phyloP scores from a whole-genome alignment of 179 eudicot genomes.

The Beta macrorhiza region DNA sequence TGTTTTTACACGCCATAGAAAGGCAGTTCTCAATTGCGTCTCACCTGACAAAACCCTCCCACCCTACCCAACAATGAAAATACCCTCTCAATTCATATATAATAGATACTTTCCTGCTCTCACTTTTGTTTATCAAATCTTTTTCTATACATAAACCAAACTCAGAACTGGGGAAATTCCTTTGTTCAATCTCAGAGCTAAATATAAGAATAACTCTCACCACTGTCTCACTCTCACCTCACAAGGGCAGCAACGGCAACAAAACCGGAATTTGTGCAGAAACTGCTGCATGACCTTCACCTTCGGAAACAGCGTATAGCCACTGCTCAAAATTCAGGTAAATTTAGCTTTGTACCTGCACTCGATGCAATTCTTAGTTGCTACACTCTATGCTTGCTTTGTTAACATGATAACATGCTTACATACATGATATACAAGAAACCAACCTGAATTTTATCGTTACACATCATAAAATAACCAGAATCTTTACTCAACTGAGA shows the following conservation, averaged over 20 bases:
- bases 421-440: not conserved
- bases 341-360: slow-evolving; percentile 9
- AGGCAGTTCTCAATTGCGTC: not conserved
- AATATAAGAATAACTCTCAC: not conserved
- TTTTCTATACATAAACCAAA: slow-evolving; percentile 1
- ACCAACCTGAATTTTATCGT: not conserved
- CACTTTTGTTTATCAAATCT: slow-evolving; percentile 8
- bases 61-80: slow-evolving; percentile 68
- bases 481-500: not conserved
- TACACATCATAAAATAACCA: slow-evolving; percentile 8
- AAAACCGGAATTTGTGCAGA: slow-evolving; percentile 81
- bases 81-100: slow-evolving; percentile 50
- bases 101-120: not conserved
- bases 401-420: not conserved
- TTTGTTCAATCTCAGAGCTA: not conserved
- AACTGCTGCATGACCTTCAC: slow-evolving; percentile 75
- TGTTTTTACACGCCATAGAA: slow-evolving; percentile 1
- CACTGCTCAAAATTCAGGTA: slow-evolving; percentile 45
- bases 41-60: slow-evolving; percentile 27
- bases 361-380: not conserved
- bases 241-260: slow-evolving; percentile 35
- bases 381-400: not conserved
- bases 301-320: slow-evolving; percentile 69
- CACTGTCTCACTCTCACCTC: not conserved
- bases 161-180: not conserved